Conservation (phyloP, 164 flowering plant genomes). For the Macadamia tetraphylla region DNA sequence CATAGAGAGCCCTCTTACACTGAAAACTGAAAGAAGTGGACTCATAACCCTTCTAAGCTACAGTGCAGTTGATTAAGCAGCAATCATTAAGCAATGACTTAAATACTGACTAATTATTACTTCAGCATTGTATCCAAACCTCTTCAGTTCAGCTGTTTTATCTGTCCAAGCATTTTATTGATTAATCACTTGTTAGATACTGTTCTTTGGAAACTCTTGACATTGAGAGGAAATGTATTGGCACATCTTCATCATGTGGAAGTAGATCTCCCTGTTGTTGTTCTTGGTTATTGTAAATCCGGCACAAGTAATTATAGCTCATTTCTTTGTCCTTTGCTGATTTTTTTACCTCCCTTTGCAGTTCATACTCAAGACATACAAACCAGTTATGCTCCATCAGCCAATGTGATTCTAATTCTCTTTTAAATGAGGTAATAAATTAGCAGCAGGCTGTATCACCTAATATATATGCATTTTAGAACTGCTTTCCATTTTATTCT, state of each 20-base stretch:
- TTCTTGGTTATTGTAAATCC: neutral
- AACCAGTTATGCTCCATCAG: conserved; percentile 94
- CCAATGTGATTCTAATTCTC: conserved; percentile 85
- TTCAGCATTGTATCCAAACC: too few relatives aligned
- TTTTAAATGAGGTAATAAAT: conserved; percentile 73
- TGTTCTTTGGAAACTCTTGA: neutral
- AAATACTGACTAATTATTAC: too few relatives aligned
- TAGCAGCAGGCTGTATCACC: neutral
- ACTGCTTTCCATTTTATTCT: neutral
- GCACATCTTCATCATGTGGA: neutral
- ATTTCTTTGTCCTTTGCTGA: conserved; percentile 7
- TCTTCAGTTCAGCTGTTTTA: too few relatives aligned
- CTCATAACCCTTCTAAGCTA: too few relatives aligned
- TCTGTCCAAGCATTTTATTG: neutral
- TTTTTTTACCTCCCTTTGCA: conserved; percentile 26
- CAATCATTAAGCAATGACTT: too few relatives aligned
- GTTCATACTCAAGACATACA: conserved; percentile 80
- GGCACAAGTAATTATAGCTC: neutral
- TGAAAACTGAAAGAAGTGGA: too few relatives aligned
- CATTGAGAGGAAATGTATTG: neutral
- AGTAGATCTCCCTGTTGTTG: neutral
- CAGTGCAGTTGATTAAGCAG: too few relatives aligned
- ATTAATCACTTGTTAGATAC: too few relatives aligned
- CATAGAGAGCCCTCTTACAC: too few relatives aligned
- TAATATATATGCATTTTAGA: too few relatives aligned